phyloP scores from a whole-genome alignment of 371 early-diverging fungal species.

The Mortierella sp. region DNA sequence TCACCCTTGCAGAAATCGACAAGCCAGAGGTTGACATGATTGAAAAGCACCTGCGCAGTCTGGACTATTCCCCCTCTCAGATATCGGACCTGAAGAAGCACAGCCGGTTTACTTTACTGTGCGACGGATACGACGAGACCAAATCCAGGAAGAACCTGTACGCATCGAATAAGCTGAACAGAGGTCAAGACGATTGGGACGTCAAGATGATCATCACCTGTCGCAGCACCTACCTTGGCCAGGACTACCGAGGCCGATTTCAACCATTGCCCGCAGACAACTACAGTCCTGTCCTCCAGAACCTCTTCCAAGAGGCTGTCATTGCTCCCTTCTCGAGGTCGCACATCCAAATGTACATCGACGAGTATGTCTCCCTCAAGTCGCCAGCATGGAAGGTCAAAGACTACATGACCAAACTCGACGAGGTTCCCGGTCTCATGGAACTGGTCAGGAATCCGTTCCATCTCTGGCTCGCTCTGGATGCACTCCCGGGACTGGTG shows the following conservation, averaged over 20 bases:
- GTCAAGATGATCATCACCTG: conserved; percentile 10
- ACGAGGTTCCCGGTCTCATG: neutral
- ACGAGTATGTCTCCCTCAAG: neutral
- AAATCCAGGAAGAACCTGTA: neutral
- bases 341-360: conserved; percentile 11
- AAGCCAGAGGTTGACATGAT: neutral
- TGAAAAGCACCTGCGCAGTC: neutral
- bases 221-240: neutral
- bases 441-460: conserved; percentile 16
- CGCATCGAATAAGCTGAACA: neutral
- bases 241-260: neutral
- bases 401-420: neutral
- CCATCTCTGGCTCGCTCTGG: neutral
- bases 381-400: neutral
- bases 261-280: neutral
- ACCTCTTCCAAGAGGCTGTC: neutral
- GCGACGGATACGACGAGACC: conserved; percentile 22
- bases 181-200: neutral
- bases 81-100: neutral
- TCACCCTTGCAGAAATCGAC: neutral
- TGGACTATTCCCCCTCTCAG: too few relatives aligned
- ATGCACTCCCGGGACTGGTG: neutral
- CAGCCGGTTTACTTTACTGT: conserved; percentile 5
- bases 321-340: neutral
- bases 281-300: neutral